These are phyloP conservation scores for Carex sylvatica DNA, from an alignment of 202 grass and related monocot species.

Conservation along the genomic window DNA sequence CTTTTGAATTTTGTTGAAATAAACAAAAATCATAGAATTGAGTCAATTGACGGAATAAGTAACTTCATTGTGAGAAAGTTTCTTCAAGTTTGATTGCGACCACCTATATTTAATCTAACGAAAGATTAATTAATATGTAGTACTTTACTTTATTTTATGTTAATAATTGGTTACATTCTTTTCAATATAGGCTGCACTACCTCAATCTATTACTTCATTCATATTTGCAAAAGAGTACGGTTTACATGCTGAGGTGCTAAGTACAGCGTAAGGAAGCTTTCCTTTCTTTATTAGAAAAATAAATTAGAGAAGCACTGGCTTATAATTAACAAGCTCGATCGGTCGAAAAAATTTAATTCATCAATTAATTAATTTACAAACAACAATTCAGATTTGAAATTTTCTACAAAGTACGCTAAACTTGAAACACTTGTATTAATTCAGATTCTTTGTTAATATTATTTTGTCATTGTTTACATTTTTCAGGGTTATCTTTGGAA, in stretches of 20 bases:
- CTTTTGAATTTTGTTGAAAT: neutral
- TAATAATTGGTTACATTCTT: neutral
- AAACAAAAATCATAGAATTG: neutral
- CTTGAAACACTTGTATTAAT: neutral
- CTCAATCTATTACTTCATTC: constrained; percentile 65
- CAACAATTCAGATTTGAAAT: neutral
- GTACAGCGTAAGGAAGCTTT: constrained; percentile 48
- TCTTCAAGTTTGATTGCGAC: neutral
- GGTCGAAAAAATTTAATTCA: neutral
- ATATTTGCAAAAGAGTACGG: constrained; percentile 75
- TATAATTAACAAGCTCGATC: neutral
- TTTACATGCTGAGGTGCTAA: constrained; percentile 60
- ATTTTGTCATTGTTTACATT: neutral
- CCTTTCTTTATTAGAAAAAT: neutral
- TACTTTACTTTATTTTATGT: neutral
- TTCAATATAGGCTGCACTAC: constrained; percentile 52
- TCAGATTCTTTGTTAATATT: neutral
- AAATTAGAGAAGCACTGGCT: neutral
- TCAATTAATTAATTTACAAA: neutral
- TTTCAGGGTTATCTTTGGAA: constrained; percentile 74
- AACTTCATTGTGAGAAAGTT: neutral
- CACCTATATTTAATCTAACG: neutral
- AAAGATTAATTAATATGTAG: neutral
- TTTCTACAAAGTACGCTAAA: neutral
- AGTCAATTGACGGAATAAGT: neutral